phyloP scores from a whole-genome alignment of 805 yeast species.

The Candida namnaoensis region DNA sequence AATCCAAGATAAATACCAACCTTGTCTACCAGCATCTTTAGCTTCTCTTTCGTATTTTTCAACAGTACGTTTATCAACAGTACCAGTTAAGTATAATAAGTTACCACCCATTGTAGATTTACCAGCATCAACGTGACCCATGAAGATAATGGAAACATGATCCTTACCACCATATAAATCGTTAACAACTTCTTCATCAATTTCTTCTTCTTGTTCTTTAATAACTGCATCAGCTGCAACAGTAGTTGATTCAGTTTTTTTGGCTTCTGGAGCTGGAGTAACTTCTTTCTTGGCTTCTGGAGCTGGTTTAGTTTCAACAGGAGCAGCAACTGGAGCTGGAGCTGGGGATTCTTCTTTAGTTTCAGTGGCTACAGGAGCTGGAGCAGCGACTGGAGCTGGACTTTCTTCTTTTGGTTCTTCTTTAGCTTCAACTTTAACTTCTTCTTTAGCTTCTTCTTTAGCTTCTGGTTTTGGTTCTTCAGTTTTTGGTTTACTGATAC shows the following conservation, averaged over 20 bases:
- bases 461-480: conserved; percentile 19
- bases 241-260: conserved; percentile 11
- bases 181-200: conserved; percentile 80
- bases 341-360: conserved; percentile 5
- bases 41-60: conserved; percentile 98
- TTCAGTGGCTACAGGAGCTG: conserved; percentile 17
- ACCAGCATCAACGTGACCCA: conserved; percentile 99
- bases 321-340: conserved; percentile 11
- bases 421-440: conserved; percentile 17
- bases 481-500: conserved; percentile 34
- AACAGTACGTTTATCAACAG: conserved; percentile 97
- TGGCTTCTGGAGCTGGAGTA: conserved; percentile 6
- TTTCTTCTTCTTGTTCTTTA: conserved; percentile 69
- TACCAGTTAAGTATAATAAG: conserved; percentile 84
- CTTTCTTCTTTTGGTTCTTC: conserved; percentile 13
- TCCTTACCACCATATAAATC: conserved; percentile 97
- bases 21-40: conserved; percentile 98
- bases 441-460: conserved; percentile 17
- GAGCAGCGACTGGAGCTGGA: conserved; percentile 20
- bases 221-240: conserved; percentile 35
- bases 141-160: conserved; percentile 91
- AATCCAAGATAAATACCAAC: conserved; percentile 99
- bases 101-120: conserved; percentile 99
- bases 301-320: conserved; percentile 9
- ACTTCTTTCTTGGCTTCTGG: neutral